Evolutionary conservation across 192 early-diverging fungal species (phyloP).

Genomic region (Tieghemiomyces parasiticus): DNA sequence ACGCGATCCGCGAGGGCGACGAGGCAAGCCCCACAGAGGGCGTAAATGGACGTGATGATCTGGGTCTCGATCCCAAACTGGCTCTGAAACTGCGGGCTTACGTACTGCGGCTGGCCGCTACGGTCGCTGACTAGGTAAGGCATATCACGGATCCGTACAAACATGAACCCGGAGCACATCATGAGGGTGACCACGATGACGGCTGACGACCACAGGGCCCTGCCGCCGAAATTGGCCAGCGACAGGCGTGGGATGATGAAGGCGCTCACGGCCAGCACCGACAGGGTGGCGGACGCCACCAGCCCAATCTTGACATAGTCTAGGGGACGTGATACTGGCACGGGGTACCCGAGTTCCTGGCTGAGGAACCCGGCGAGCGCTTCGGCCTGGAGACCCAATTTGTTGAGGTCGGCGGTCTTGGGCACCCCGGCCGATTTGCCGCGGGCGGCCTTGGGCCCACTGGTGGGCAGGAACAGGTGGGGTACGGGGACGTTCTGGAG

Average conservation of each 20-base stretch:
- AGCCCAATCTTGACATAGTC: background rate
- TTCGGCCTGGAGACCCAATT: background rate
- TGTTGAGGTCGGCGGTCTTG: background rate
- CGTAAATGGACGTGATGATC: background rate
- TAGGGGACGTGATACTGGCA: background rate
- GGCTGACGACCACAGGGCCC: background rate
- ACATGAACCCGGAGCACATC: conserved; percentile 10
- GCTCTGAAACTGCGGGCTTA: background rate
- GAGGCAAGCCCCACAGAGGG: background rate
- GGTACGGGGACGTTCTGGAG: background rate
- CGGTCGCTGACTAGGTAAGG: background rate
- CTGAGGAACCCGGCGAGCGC: background rate
- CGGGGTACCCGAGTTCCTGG: background rate
- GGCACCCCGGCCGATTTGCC: background rate
- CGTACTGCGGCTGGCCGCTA: background rate
- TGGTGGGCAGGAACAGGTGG: background rate
- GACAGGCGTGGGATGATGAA: background rate
- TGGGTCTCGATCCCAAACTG: conserved; percentile 8
- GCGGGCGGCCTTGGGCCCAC: background rate
- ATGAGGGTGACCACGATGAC: conserved; percentile 2
- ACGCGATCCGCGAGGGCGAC: conserved; percentile 3
- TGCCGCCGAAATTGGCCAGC: background rate
- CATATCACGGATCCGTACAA: background rate
- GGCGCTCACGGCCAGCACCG: background rate
- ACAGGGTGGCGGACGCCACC: background rate